These are phyloP conservation scores for Zalaria obscura DNA, from an alignment of 2,329 filamentous ascomycete species.

Conservation along the genomic window DNA sequence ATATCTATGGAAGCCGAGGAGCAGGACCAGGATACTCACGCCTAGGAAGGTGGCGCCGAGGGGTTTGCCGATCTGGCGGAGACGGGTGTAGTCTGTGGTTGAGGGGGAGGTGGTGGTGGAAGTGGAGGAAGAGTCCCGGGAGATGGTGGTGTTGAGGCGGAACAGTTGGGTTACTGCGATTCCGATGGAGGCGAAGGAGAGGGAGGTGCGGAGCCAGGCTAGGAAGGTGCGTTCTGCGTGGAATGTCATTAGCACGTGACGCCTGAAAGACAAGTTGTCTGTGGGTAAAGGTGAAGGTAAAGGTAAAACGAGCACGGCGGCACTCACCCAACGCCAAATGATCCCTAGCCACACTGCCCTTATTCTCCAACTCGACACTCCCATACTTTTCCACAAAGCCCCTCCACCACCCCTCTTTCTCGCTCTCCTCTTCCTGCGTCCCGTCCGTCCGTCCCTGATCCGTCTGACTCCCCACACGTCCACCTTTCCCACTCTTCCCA, in stretches of 20 bases:
- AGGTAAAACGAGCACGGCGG: not conserved
- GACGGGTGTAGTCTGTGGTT: constrained; percentile 11
- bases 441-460: constrained; percentile 4
- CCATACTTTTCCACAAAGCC: constrained; percentile 44
- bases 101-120: constrained; percentile 13
- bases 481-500: constrained; percentile 7
- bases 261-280: not conserved
- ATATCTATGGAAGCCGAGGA: constrained; percentile 66
- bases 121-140: constrained; percentile 9
- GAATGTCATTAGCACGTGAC: constrained; percentile 2
- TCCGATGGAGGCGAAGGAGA: constrained; percentile 70
- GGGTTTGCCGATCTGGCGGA: constrained; percentile 56
- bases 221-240: constrained; percentile 64
- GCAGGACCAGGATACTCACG: constrained; percentile 56
- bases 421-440: constrained; percentile 10
- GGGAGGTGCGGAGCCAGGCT: constrained; percentile 69
- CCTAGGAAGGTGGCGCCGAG: constrained; percentile 64
- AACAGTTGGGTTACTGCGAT: constrained; percentile 77
- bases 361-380: constrained; percentile 68
- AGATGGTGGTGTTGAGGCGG: constrained; percentile 58
- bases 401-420: constrained; percentile 36
- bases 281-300: constrained; percentile 1
- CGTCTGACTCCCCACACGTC: constrained; percentile 8
- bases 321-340: constrained; percentile 60
- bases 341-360: constrained; percentile 69